Base-by-base conservation (phyloP, 805 yeast species). In the Candida boidinii region DNA sequence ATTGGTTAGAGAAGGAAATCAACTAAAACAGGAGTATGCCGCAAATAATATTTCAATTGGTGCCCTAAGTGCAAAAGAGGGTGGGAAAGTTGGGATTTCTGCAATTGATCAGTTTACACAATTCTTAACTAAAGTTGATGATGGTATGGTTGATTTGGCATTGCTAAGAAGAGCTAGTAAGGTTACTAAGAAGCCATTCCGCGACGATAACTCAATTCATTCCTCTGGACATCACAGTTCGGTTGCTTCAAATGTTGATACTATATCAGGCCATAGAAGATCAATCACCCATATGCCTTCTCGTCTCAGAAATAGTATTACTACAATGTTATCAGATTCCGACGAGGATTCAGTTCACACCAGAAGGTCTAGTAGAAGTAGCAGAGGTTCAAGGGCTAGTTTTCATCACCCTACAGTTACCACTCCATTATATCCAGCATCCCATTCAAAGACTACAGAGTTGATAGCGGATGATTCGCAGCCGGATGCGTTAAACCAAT, bases 111-210 rank as follows among this genome's bases (percentile, higher is more conserved):
- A 68, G 33, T 68, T 76, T 39, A 76, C 75, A 36, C 66, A 66
- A 10, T 69, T 74, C 19, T 55, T 78, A 48, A 69, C 68, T 37
- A 69, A 76, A 7, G 68, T 76, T 28, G 85, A 79, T 49, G 80
- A 78, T 49, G 86, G 85, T 1, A 67, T 68, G 42, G 53, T 77
- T 50, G 83, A 79, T 52, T 43, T 73, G 26, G 63, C 67, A 0
- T 49, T 77, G 20, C 54, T 78, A 44, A 66, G 68, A 48, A 68
- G 70, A 35, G 64, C 73, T 2, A 54, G 66, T 16, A 60, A 57
- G 36, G 56, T 53, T 3, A 42, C 46, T 6, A 36, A 35, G 7
- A 26, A 30, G 6, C 13, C 27, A 4, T 23, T 29, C 25, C 17
- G 11, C 31, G 14, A 14, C 30, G 7, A 18, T 31, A n/a, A 16